Evolutionary conservation across 768 basidiomycete genomes (phyloP), one percentile per base, ranked within the genome.

Genomic region (Udeniomyces megalosporus): DNA sequence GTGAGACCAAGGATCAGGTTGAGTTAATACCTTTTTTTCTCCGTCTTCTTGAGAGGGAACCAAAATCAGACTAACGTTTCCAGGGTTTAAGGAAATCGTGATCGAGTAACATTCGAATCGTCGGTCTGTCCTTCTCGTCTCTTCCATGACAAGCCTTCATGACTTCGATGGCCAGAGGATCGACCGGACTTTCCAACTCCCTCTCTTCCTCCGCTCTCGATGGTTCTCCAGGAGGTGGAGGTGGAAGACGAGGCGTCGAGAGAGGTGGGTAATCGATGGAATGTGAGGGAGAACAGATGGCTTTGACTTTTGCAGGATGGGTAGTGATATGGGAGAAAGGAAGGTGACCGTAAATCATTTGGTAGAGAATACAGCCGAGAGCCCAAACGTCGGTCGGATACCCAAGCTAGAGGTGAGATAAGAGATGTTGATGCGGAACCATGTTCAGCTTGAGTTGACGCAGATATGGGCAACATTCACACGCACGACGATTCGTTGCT

Each of bases 321-420:
- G 70, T 69, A 35, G 82, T 80, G 22, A 93, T 79, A 66, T 86
- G 83, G 44, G 86, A 82, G 78, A 97, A 99, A 2, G 93, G 93
- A 0, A 90, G 86, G 22, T 82, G 81, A 20, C 93, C 90, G 69
- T 97, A 97, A 12, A 96, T 81, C 90, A 99, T 96, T 71, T 99
- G 93, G 75, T 99, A 96, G 34, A 97, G 78, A 70, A 99, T 99
- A 73, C 90, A 93, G 1, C 93, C 93, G 2, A 99, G 77, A 2
- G 91, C 95, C 93, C 93, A 99, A 46, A 99, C 88, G 72, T 99
- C 93, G 58, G 87, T 90, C 0, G 91, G 83, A 26, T 92, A 85
- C 3, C 93, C 95, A 57, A 97, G 73, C 76, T 76, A 64, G 3
- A 26, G 24, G 3, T 20, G 17, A 52, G 31, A 32, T 50, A 53